Evolutionary conservation across 306 rosid genomes (phyloP).

Genomic region (Corylus avellana): DNA sequence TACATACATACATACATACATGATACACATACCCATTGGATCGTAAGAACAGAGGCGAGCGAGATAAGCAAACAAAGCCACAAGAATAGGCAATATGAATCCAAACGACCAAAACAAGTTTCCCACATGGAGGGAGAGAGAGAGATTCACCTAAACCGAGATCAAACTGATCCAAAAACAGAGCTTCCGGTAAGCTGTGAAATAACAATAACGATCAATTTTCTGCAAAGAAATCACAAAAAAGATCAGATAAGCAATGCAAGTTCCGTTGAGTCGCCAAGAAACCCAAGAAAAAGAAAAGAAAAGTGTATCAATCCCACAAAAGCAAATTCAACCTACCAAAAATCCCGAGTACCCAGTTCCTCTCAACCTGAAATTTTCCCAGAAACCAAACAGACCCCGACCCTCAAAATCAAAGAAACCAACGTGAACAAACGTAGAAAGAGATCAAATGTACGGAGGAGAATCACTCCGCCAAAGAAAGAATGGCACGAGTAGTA

Average conservation of each 20-base stretch:
- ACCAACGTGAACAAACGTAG: constrained; percentile 12
- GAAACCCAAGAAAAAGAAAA: constrained; percentile 21
- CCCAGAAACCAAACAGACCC: constrained; percentile 42
- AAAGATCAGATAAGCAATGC: constrained; percentile 6
- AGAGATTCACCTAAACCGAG: constrained; percentile 42
- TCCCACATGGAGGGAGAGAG: not conserved
- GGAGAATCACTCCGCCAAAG: not conserved
- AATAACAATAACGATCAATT: constrained; percentile 11
- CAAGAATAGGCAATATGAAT: no score
- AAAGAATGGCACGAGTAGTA: constrained; percentile 24
- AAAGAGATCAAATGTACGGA: not conserved
- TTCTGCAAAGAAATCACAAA: constrained; percentile 23
- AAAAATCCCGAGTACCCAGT: constrained; percentile 27
- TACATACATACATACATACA: not conserved
- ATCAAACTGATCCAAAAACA: constrained; percentile 31
- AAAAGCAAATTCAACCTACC: constrained; percentile 27
- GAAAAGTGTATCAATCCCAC: not conserved
- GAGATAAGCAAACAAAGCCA: not conserved
- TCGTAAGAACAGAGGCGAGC: not conserved
- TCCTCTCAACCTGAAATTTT: constrained; percentile 33
- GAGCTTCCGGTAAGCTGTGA: constrained; percentile 14
- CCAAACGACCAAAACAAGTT: no score
- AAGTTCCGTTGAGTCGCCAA: constrained; percentile 28
- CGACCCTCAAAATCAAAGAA: not conserved
- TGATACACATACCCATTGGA: not conserved